Evolutionary conservation across 768 basidiomycete genomes (phyloP).

Genomic region (Boletus sp.): DNA sequence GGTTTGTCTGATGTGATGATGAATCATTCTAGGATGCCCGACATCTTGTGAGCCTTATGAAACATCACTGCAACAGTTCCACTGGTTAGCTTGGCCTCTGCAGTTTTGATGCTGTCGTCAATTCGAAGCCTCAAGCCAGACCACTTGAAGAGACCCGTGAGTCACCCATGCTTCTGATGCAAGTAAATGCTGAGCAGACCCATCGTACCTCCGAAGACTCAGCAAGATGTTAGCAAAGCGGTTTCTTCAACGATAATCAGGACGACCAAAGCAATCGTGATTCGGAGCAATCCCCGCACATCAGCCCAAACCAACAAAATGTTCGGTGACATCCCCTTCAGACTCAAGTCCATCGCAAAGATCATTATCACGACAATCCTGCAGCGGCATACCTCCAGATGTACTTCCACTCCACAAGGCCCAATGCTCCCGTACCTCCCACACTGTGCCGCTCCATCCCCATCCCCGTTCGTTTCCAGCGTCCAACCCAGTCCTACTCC

Average conservation of each 20-base stretch:
- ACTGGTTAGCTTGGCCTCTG: no score
- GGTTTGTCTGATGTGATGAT: no score
- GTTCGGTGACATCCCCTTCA: slow-evolving; percentile 38
- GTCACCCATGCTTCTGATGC: slow-evolving; percentile 12
- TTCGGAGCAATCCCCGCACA: slow-evolving; percentile 16
- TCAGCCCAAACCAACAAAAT: slow-evolving; percentile 15
- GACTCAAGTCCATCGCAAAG: slow-evolving; percentile 49
- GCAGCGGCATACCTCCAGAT: slow-evolving; percentile 56
- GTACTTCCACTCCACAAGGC: slow-evolving; percentile 60
- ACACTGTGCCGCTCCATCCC: slow-evolving; percentile 72
- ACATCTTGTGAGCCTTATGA: no score
- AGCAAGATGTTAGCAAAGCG: slow-evolving; percentile 20
- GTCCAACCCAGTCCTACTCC: slow-evolving; percentile 53
- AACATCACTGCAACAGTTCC: no score
- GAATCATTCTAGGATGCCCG: no score
- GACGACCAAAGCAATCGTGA: slow-evolving; percentile 21
- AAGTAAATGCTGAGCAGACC: slow-evolving; percentile 16
- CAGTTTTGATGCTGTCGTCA: no score
- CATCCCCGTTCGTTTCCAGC: slow-evolving; percentile 59
- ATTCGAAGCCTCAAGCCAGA: slow-evolving; percentile 17
- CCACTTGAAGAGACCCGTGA: slow-evolving; percentile 29
- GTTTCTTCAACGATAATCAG: slow-evolving; percentile 14
- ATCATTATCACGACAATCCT: slow-evolving; percentile 59
- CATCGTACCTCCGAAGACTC: slow-evolving; percentile 14
- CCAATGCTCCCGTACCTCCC: slow-evolving; percentile 74